phyloP scores from a whole-genome alignment of 2,329 filamentous ascomycete species.

The Amylocarpus encephaloides region DNA sequence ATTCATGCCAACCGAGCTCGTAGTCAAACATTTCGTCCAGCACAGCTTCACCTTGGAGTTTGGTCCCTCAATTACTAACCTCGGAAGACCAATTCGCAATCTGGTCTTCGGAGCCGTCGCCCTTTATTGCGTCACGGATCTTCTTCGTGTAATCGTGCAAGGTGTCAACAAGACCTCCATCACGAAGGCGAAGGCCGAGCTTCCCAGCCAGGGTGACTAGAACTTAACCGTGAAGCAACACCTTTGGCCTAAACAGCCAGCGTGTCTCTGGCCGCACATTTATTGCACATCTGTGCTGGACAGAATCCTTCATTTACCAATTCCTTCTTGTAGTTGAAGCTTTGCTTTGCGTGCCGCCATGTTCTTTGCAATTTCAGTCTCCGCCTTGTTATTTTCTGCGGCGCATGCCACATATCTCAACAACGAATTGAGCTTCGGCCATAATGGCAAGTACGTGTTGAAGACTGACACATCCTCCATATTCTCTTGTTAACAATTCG shows the following conservation, averaged over 20 bases:
- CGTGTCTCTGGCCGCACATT: conserved; percentile 1
- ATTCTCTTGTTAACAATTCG: conserved; percentile 7
- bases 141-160: conserved; percentile 32
- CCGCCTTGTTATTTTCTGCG: conserved; percentile 23
- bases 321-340: conserved; percentile 7
- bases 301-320: neutral
- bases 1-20: conserved; percentile 37
- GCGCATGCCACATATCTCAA: conserved; percentile 29
- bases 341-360: conserved; percentile 12
- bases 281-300: neutral
- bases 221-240: conserved; percentile 9
- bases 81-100: conserved; percentile 45
- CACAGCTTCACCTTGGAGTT: conserved; percentile 47
- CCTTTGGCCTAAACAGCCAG: conserved; percentile 1
- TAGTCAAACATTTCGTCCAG: conserved; percentile 40
- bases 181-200: conserved; percentile 4
- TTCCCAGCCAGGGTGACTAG: neutral
- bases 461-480: neutral
- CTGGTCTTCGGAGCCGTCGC: conserved; percentile 43
- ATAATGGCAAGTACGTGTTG: conserved; percentile 30
- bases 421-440: conserved; percentile 39
- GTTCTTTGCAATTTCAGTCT: conserved; percentile 19
- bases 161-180: conserved; percentile 25
- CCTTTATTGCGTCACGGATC: conserved; percentile 32
- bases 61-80: conserved; percentile 40